Percentiles rank a stretch among this genome's conserved stretches.
phyloP scores from a whole-genome alignment of 2,329 filamentous ascomycete genomes.

The Ceratocystis colombiana region DNA sequence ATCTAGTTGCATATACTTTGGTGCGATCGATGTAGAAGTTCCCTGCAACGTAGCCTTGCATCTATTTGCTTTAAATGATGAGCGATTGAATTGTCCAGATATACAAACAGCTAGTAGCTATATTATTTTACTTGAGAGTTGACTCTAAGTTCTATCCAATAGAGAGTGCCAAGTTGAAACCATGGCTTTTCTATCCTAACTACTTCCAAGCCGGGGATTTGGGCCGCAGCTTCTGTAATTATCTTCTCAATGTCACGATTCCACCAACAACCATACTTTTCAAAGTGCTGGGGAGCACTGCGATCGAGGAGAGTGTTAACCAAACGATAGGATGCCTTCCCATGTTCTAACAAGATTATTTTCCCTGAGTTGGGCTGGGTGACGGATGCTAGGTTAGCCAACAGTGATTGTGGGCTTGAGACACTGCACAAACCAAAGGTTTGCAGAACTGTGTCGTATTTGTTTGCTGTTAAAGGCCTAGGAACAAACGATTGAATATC shows the following conservation, averaged over 20 bases:
- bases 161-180: conserved; percentile 47
- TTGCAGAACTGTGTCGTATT: conserved; percentile 53
- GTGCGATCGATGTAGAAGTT: too few species aligned
- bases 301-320: conserved; percentile 49
- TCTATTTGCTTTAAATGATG: too few species aligned
- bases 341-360: conserved; percentile 54
- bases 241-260: conserved; percentile 52
- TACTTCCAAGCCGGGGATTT: conserved; percentile 47
- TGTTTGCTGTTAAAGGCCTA: conserved; percentile 29
- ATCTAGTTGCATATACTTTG: too few species aligned
- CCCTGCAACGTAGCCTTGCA: too few species aligned
- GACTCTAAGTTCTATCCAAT: conserved; percentile 48
- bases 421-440: conserved; percentile 57
- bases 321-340: conserved; percentile 44
- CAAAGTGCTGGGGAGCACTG: conserved; percentile 46
- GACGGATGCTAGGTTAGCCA: conserved; percentile 44
- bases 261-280: conserved; percentile 57
- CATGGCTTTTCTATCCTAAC: conserved; percentile 44
- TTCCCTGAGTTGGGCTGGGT: conserved; percentile 47
- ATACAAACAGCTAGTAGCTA: too few species aligned
- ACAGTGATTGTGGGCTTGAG: conserved; percentile 43
- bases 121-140: neutral
- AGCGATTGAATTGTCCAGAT: too few species aligned
- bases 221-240: conserved; percentile 40
- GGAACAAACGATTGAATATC: conserved; percentile 42